Evolutionary conservation across 2,329 filamentous ascomycete species (phyloP).

Genomic region (Xylaria sp.): DNA sequence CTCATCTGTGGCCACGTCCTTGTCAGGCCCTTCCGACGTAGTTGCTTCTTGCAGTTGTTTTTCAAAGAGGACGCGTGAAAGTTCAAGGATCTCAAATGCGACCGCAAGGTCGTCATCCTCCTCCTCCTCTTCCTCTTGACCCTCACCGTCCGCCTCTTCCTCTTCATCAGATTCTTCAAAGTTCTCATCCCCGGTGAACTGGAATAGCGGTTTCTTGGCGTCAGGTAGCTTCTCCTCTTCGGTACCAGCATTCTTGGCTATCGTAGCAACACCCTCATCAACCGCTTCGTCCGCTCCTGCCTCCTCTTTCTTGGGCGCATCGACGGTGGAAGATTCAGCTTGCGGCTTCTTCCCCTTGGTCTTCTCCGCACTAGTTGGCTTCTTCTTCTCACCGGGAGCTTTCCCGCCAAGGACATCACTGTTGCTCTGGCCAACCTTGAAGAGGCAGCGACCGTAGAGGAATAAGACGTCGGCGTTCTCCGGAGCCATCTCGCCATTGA

Average conservation of each 20-base stretch:
- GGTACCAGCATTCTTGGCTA: conserved; percentile 57
- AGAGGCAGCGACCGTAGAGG: conserved; percentile 91
- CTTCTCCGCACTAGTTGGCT: conserved; percentile 54
- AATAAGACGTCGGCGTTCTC: conserved; percentile 95
- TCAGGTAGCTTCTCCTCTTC: conserved; percentile 54
- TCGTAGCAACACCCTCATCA: conserved; percentile 59
- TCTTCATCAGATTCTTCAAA: conserved; percentile 87
- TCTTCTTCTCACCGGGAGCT: conserved; percentile 69
- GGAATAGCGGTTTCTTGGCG: conserved; percentile 82
- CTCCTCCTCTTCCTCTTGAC: conserved; percentile 65
- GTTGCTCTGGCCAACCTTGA: conserved; percentile 92
- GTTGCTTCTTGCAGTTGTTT: conserved; percentile 61
- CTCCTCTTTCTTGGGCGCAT: conserved; percentile 53
- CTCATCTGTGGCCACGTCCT: conserved; percentile 50
- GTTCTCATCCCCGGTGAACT: conserved; percentile 94
- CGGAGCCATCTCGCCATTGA: conserved; percentile 91
- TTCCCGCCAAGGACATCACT: conserved; percentile 93
- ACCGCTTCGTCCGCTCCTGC: conserved; percentile 56
- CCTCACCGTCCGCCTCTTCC: conserved; percentile 57
- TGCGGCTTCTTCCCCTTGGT: conserved; percentile 54
- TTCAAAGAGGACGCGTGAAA: conserved; percentile 74
- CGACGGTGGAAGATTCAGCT: conserved; percentile 54
- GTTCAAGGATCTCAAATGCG: conserved; percentile 86
- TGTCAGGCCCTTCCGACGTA: conserved; percentile 51
- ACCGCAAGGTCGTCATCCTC: conserved; percentile 80